A percentile compares a stretch with the other conserved stretches of the same genome.
These are phyloP conservation scores for Penstemon davidsonii DNA, from an alignment of 257 asterid genomes.

Conservation along the genomic window DNA sequence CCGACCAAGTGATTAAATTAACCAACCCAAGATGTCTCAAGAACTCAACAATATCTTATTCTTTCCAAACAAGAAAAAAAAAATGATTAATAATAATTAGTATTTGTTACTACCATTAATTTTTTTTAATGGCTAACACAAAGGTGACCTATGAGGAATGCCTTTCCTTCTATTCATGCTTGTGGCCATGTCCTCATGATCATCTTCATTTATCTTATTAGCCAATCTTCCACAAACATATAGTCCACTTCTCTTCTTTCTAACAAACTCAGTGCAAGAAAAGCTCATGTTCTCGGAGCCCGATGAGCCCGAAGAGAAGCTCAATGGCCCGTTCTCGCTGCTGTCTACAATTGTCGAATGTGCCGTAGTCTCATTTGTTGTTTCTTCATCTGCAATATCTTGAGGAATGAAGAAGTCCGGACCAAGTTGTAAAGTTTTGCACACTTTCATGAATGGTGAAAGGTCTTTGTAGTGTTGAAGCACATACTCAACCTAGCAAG, in stretches of 20 bases:
- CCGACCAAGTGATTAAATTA: conserved; percentile 78
- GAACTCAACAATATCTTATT: conserved; percentile 33
- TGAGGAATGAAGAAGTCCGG: conserved; percentile 93
- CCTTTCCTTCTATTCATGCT: conserved; percentile 94
- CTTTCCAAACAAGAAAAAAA: conserved; percentile 12
- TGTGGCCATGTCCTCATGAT: conserved; percentile 61
- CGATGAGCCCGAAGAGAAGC: conserved; percentile 56
- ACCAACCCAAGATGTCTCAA: conserved; percentile 50
- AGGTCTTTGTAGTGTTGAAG: conserved; percentile 66
- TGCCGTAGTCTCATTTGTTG: conserved; percentile 60
- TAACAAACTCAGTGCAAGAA: conserved; percentile 64
- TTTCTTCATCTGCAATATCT: conserved; percentile 68
- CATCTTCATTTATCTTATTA: conserved; percentile 49
- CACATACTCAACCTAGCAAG: conserved; percentile 72
- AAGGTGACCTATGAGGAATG: conserved; percentile 91
- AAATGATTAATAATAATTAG: conserved; percentile 23
- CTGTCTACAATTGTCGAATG: conserved; percentile 70
- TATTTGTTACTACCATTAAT: conserved; percentile 9
- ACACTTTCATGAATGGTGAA: conserved; percentile 72
- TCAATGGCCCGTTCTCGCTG: conserved; percentile 41
- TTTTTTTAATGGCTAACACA: conserved; percentile 51
- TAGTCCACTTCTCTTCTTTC: conserved; percentile 80
- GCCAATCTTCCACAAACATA: conserved; percentile 66
- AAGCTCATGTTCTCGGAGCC: conserved; percentile 82
- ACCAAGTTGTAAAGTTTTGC: conserved; percentile 75